Evolutionary conservation across 2,329 filamentous ascomycete species (phyloP), one percentile per base, ranked within the genome.

Genomic region (Beauveria sp.): DNA sequence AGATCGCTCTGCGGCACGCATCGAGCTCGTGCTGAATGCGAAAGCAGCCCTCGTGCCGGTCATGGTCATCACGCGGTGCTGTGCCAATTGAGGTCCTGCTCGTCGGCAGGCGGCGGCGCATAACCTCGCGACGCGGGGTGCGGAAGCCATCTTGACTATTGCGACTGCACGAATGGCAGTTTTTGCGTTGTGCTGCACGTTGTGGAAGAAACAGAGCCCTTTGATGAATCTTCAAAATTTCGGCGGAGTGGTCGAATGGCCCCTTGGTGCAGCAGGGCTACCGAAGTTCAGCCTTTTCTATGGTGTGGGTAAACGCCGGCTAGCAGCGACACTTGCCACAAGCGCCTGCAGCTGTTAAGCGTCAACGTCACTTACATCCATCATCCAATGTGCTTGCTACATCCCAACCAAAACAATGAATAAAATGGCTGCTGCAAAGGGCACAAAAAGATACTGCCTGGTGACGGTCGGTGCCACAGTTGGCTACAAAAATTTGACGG

Each of bases 391-490:
- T 37, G 2, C 41, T 22, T 30, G 43, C 50, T 50, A 34, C 58
- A 61, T 22, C 30, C 22, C 40, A 37, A 5, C 30, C 9, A 14
- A 30, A 43, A 28, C 18, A 9, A 46, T 46, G 26, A 22, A 41
- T 43, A 43, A 48, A 61, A 61, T 61, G 58, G 20, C 58, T n/a
- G 43, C 51, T 10, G 34, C 22, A 28, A 50, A 43, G 41, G 30
- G 3, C 43, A 12, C 30, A 8, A 62, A 70, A 28, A 71, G 73
- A 40, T 71, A 77, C 58, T 94, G 90, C 71, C 90, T 99, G 66
- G 88, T 97, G 60, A 97, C 94, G 0, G 89, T 96, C 34, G 94
- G 94, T 61, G 93, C 94, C 6, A 99, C 93, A 0, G 92, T 92
- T 18, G 84, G 88, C 22, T 99, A 99, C 74, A 79, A 82, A 57